Percentiles rank a stretch among this genome's conserved stretches.
Evolutionary conservation across 2,329 filamentous ascomycete genomes (phyloP).

Genomic region (Cordyceps tenuipes): DNA sequence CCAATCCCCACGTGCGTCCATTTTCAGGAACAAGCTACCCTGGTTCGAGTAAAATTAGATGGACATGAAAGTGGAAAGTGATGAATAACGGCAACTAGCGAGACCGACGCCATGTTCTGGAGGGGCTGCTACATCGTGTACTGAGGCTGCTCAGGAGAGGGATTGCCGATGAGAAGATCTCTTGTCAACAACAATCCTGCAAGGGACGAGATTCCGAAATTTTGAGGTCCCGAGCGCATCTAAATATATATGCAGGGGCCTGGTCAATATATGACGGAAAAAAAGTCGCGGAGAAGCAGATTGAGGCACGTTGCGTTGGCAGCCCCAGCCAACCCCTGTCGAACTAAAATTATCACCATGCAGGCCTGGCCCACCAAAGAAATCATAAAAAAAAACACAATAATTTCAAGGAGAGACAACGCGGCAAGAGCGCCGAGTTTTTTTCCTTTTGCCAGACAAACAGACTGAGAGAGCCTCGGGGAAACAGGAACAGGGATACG

Average conservation of each 20-base stretch:
- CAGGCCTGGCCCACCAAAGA: background rate
- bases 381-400: background rate
- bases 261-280: background rate
- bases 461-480: background rate
- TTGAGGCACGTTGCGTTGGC: background rate
- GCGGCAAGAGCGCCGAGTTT: background rate
- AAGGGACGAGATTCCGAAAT: background rate
- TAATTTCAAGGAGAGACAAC: background rate
- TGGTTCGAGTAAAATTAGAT: constrained; percentile 8
- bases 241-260: background rate
- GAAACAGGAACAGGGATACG: background rate
- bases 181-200: background rate
- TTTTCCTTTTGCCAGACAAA: background rate
- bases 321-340: background rate
- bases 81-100: background rate
- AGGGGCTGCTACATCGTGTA: background rate
- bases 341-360: background rate
- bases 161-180: background rate
- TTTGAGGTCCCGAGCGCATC: background rate
- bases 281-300: background rate
- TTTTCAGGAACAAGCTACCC: background rate
- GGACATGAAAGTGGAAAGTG: background rate
- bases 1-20: background rate
- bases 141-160: background rate
- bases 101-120: background rate